Conservation (phyloP, 768 basidiomycete species). For the Termitomyces sp. region DNA sequence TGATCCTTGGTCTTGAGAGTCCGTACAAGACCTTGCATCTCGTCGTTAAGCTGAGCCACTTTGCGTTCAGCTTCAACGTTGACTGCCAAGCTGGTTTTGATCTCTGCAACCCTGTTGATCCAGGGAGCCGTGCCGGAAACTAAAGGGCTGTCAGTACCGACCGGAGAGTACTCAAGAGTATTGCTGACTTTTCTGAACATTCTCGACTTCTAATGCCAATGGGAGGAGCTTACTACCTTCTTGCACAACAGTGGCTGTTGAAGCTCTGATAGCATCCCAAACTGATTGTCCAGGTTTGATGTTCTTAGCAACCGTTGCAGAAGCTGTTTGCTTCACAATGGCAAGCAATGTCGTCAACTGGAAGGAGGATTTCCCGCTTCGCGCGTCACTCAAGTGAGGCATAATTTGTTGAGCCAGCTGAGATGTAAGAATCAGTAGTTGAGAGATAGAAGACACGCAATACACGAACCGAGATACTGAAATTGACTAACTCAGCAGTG, state of each 20-base stretch:
- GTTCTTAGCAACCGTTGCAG: constrained; percentile 64
- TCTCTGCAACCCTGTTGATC: constrained; percentile 75
- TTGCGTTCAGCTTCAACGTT: constrained; percentile 93
- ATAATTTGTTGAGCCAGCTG: constrained; percentile 89
- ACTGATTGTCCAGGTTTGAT: constrained; percentile 60
- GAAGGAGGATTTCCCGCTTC: constrained; percentile 75
- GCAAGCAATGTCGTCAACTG: constrained; percentile 65
- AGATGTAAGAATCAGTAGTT: not conserved
- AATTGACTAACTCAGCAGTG: constrained; percentile 81
- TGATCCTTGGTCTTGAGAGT: constrained; percentile 89
- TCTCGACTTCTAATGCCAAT: constrained; percentile 68
- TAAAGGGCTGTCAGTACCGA: constrained; percentile 21
- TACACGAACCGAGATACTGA: constrained; percentile 76
- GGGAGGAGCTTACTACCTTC: constrained; percentile 73
- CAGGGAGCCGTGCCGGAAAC: constrained; percentile 81
- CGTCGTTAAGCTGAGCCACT: constrained; percentile 80
- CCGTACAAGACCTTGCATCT: constrained; percentile 83
- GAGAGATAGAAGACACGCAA: not conserved
- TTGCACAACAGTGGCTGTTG: constrained; percentile 63
- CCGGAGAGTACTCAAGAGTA: not conserved
- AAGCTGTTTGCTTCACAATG: constrained; percentile 72
- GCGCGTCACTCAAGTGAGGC: constrained; percentile 80
- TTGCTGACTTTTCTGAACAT: constrained; percentile 69
- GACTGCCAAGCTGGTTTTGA: constrained; percentile 78
- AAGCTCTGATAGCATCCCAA: constrained; percentile 76